Evolutionary conservation across 352 stramenopile species (phyloP), one percentile per base, ranked within the genome.

Genomic region (Globisporangium okanoganense): DNA sequence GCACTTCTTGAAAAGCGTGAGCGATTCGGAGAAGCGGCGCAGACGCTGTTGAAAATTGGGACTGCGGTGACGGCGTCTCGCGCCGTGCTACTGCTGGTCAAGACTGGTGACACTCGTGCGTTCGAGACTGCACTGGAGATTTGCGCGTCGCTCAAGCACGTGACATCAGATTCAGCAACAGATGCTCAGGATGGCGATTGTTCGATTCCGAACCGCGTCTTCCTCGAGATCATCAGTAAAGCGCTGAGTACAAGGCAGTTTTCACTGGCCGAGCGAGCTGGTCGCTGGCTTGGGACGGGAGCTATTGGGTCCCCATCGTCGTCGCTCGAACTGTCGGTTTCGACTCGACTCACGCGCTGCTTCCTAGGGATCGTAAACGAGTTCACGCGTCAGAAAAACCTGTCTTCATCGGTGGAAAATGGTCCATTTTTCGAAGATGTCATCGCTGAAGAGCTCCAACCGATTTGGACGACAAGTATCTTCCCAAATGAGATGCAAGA

Each of bases 161-260:
- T 24, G 7, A 14, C 7, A 1, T 6, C 24, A 2, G 1, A 25
- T 0, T 14, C 16, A 6, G 16, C 12, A 47, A n/a, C 31, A 36
- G 5, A 9, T 38, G 57, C 29, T 22, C 27, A 27, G 25, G 48
- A 8, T n/a, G 43, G 12, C 8, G 31, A 50, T 22, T 63, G 75
- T 20, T 65, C 71, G 12, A 71, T 85, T 14, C 76, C 76, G 16
- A 72, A 52, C 29, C 75, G 59, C 25, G 69, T 82, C 51, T 72
- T 86, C 33, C 56, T 75, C 38, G 73, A 70, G 29, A 78, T 85
- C 41, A 66, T 74, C 18, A 36, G 56, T 12, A 44, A 56, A n/a
- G 67, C 66, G 6, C 18, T 90, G 7, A 22, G 18, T 7, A 52
- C 45, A 2, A 18, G 14, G 12, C 44, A 47, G 2, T 76, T 76